Base-by-base conservation (phyloP, 1,284 basidiomycete genomes). In the Inonotus obliquus region DNA sequence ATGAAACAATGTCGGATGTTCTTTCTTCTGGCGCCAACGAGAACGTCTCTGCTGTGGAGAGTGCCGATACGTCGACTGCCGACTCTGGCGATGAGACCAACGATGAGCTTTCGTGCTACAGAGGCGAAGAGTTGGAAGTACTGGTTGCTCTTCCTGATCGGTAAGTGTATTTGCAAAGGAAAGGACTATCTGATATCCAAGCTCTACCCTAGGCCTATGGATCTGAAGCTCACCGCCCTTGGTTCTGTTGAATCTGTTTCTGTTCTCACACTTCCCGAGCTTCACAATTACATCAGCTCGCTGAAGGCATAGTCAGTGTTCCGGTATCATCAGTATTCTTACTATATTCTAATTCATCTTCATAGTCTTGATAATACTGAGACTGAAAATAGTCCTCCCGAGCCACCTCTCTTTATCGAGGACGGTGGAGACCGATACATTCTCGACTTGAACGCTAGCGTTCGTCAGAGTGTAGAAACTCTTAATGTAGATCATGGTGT, bases 321-420 rank as follows among this genome's bases (percentile, higher is more conserved):
- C 19, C 32, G 29, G 5, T 1, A 13, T 11, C 27, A 1, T n/a
- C 51, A 21, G 13, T 14, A 9, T 11, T 32, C 23, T n/a, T 10
- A 37, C 14, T 6, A n/a, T 53, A 3, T 44, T 6, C 35, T 52
- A n/a, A 37, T 21, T 2, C 39, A 48, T 14, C 19, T 57, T 32
- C n/a, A 5, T 29, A 64, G 63, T 44, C 52, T 61, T 29, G 37
- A 58, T 21, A 75, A 75, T 13, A 62, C 67, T 7, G 49, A 11
- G 13, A 25, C 27, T 35, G 60, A 70, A n/a, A 61, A 67, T 9
- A 57, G 69, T 17, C 79, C 79, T 61, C 82, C 81, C 7, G 74
- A 79, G 29, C 76, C 83, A n/a, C 89, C 89, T 4, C 68, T 84
- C 41, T 72, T 70, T 35, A 54, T 89, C 19, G 68, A 57, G 11